Base-by-base conservation (phyloP, 2,329 filamentous ascomycete genomes). In the Blumeria hordei region DNA sequence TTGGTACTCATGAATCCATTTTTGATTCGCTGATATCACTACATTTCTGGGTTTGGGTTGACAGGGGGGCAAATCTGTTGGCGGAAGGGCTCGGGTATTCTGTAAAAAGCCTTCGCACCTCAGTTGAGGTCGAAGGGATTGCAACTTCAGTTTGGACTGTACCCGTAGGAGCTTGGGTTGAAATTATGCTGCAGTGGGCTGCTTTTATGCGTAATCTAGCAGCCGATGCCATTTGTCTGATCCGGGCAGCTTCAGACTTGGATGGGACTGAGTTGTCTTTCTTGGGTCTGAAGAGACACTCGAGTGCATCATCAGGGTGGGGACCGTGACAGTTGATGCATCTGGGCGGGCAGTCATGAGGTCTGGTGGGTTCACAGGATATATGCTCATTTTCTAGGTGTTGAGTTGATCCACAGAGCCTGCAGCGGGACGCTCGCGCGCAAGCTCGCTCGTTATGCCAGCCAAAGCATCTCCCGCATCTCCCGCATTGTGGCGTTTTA, bases 361-460 rank as follows among this genome's bases (percentile, higher is more conserved):
- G 35, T 51, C 49, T 35, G 2, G 21, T 51, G 3, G 49, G 49
- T 9, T 36, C 49, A 51, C 32, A 51, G 35, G 11, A 28, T 5
- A 6, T 51, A 11, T 36, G 6, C 16, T 18, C 6, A 18, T 12
- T 35, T 36, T 51, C 49, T 3, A n/a, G 4, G 36, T 51, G 49
- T 51, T 51, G 28, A n/a, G 49, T 51, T 9, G 32, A 51, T 11
- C 28, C n/a, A 10, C 49, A 51, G 5, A 51, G 35, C 18, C 49
- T 35, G n/a, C 49, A 51, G 33, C 49, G 32, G 32, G 49, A 28
- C 8, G 18, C 28, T 11, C 14, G 4, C n/a, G 32, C 5, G 49
- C 49, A 51, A 32, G 49, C 12, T 28, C 49, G 33, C 49, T 51
- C 49, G 18, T 51, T 51, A 34, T 51, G 49, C 49, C 49, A 51